Conservation (phyloP, 331 rosid species). For the Saraca asoca region DNA sequence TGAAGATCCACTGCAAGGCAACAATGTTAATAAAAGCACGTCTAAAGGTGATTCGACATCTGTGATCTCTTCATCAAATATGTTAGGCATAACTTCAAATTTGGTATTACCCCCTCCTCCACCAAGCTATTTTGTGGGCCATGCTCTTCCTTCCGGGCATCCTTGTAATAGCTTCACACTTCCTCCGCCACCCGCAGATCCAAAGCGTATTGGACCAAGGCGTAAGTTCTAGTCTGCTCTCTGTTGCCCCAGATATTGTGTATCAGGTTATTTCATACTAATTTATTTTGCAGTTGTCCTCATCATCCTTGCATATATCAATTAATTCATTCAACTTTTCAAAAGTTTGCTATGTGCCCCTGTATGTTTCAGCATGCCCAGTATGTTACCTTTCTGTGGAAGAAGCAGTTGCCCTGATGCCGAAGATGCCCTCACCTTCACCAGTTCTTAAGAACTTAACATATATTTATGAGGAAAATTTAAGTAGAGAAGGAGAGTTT, state of each 20-base stretch:
- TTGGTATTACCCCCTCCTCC: conserved; percentile 61
- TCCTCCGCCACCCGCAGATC: conserved; percentile 96
- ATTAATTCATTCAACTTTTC: conserved; percentile 1
- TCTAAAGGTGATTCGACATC: conserved; percentile 30
- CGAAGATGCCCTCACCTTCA: conserved; percentile 68
- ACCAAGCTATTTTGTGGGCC: conserved; percentile 70
- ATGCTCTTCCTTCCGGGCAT: conserved; percentile 81
- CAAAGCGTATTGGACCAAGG: conserved; percentile 82
- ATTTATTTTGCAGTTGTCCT: neutral
- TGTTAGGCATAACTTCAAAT: conserved; percentile 14
- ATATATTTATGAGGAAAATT: conserved; percentile 61
- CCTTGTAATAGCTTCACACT: conserved; percentile 76
- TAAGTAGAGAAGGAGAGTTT: conserved; percentile 69
- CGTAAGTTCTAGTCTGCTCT: conserved; percentile 56
- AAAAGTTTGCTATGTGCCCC: neutral
- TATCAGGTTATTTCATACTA: neutral
- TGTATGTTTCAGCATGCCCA: conserved; percentile 75
- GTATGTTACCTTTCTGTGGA: conserved; percentile 91
- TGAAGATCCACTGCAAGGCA: conserved; percentile 55
- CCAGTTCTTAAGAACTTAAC: conserved; percentile 66
- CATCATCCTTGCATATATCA: neutral
- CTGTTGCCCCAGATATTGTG: neutral
- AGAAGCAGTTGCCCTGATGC: conserved; percentile 81
- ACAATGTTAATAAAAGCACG: conserved; percentile 40
- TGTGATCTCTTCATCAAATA: conserved; percentile 31